Conservation (phyloP, 768 basidiomycete genomes). For the Antrodiella citrinella region DNA sequence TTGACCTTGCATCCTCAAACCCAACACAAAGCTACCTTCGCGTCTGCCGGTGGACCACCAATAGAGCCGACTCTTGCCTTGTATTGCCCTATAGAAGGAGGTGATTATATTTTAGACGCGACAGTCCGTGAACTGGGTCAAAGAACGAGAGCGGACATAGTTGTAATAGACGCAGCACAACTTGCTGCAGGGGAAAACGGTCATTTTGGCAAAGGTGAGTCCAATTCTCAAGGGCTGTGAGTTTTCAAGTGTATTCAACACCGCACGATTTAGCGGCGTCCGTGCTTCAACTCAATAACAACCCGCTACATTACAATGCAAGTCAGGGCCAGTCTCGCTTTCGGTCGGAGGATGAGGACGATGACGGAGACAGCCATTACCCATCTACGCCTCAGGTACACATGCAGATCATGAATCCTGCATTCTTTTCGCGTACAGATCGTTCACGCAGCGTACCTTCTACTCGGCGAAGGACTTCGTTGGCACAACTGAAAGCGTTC, state of each 20-base stretch:
- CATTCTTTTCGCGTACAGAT: conserved; percentile 1
- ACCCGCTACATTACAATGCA: conserved; percentile 63
- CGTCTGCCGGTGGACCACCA: conserved; percentile 42
- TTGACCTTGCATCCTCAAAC: conserved; percentile 77
- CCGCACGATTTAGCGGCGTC: conserved; percentile 46
- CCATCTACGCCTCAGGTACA: conserved; percentile 38
- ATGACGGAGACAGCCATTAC: conserved; percentile 31
- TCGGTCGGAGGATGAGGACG: conserved; percentile 40
- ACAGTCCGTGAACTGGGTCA: conserved; percentile 74
- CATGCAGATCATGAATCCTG: conserved; percentile 34
- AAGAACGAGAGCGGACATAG: conserved; percentile 68
- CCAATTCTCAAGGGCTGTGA: conserved; percentile 1
- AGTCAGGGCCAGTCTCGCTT: conserved; percentile 20
- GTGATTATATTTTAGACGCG: conserved; percentile 72
- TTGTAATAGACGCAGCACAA: conserved; percentile 77
- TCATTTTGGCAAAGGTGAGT: conserved; percentile 67
- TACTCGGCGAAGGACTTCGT: conserved; percentile 10
- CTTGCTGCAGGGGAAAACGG: conserved; percentile 88
- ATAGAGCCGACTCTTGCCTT: conserved; percentile 78
- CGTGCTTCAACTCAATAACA: conserved; percentile 57
- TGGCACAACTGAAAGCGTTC: conserved; percentile 51
- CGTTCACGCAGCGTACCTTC: background rate
- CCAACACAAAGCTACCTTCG: conserved; percentile 63
- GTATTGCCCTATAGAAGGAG: conserved; percentile 85
- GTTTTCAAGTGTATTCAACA: too few species aligned